Conservation (phyloP, 148 eudicot species). For the Silene conica region DNA sequence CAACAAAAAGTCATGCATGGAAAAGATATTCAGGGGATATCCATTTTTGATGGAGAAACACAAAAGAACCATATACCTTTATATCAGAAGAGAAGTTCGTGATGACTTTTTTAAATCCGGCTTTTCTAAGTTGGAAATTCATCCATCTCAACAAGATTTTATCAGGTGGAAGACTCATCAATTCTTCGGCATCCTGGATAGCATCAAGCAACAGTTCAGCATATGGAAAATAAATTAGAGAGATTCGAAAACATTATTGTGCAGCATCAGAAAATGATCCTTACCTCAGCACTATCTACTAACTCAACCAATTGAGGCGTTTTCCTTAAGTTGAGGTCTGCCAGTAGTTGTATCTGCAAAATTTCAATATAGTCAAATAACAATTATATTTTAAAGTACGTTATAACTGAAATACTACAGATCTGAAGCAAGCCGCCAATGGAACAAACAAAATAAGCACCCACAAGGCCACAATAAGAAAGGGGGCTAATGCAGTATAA, state of each 20-base stretch:
- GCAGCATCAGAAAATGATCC: conserved; percentile 10
- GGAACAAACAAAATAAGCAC: neutral
- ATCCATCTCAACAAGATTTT: conserved; percentile 95
- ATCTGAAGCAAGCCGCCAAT: conserved; percentile 2
- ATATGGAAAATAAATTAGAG: neutral
- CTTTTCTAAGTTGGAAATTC: conserved; percentile 85
- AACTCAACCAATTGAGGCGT: conserved; percentile 95
- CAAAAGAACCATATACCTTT: conserved; percentile 46
- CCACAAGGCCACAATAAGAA: neutral
- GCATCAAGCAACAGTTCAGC: conserved; percentile 4
- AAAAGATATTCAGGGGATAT: no score
- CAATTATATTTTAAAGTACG: neutral
- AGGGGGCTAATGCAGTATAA: neutral
- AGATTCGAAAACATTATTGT: neutral
- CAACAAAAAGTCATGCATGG: neutral
- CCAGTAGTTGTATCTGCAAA: conserved; percentile 86
- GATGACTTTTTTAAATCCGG: conserved; percentile 61
- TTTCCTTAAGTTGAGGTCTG: conserved; percentile 94
- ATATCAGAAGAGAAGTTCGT: conserved; percentile 93
- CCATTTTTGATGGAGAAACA: neutral
- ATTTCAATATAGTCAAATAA: no score
- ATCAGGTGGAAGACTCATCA: conserved; percentile 93
- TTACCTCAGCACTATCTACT: conserved; percentile 86
- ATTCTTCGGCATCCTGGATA: conserved; percentile 87
- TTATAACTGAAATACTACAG: neutral